Percentiles rank a stretch among this genome's conserved stretches.
Evolutionary conservation across 2,329 filamentous ascomycete species (phyloP).

Genomic region (Cryphonectria naterciae): DNA sequence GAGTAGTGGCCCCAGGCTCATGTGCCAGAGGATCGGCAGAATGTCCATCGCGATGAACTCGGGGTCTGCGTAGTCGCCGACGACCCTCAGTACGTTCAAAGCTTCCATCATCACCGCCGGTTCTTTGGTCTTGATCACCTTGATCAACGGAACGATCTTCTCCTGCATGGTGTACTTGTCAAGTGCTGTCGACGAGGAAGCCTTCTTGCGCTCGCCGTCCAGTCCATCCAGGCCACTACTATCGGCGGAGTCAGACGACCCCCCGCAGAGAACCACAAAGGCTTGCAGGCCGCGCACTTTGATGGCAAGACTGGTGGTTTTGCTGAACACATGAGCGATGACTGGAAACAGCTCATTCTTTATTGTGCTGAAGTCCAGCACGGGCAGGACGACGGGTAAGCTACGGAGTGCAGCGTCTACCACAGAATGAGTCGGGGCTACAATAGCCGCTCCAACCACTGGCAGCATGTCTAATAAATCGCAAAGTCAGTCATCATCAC

Average conservation of each 20-base stretch:
- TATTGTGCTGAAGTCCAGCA: constrained; percentile 93
- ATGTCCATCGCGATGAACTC: constrained; percentile 94
- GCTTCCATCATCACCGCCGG: constrained; percentile 97
- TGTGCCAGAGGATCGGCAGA: constrained; percentile 86
- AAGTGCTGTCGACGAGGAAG: constrained; percentile 74
- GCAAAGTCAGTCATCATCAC: constrained; percentile 21
- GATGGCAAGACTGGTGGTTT: constrained; percentile 90
- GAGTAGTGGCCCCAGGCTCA: constrained; percentile 87
- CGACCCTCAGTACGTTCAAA: constrained; percentile 79
- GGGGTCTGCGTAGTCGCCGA: constrained; percentile 79
- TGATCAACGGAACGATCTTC: constrained; percentile 88
- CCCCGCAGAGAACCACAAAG: constrained; percentile 87
- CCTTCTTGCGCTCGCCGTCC: constrained; percentile 60
- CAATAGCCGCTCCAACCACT: constrained; percentile 79
- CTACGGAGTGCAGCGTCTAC: constrained; percentile 84
- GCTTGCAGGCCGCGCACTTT: constrained; percentile 92
- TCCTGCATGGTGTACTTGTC: constrained; percentile 99
- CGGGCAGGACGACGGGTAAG: constrained; percentile 78
- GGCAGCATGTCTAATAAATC: constrained; percentile 76
- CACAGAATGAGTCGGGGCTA: constrained; percentile 85
- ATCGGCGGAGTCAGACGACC: constrained; percentile 56
- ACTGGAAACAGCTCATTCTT: constrained; percentile 97
- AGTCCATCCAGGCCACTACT: constrained; percentile 80
- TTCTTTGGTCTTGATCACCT: constrained; percentile 95
- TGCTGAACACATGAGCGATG: constrained; percentile 86